These are phyloP conservation scores for Mycosarcoma mackinlayi DNA, from an alignment of 1,284 basidiomycete genomes.

Conservation along the genomic window DNA sequence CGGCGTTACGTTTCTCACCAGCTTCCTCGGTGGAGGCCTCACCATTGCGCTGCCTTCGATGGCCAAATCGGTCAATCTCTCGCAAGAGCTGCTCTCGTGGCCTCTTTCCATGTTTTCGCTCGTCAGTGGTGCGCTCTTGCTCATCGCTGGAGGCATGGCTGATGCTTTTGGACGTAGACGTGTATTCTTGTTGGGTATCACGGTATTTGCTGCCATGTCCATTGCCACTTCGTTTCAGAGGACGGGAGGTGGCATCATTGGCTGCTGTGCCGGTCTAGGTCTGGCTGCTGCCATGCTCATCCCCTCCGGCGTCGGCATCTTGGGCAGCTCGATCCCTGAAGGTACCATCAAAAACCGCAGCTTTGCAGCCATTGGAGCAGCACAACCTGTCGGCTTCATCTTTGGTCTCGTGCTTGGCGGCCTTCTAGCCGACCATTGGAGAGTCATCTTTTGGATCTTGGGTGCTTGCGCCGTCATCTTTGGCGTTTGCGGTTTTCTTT, in stretches of 20 bases:
- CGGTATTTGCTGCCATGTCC: slow-evolving; percentile 62
- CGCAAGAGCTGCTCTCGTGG: slow-evolving; percentile 74
- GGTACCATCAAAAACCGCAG: slow-evolving; percentile 63
- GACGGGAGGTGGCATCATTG: slow-evolving; percentile 60
- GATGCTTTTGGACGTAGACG: slow-evolving; percentile 70
- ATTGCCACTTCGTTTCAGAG: slow-evolving; percentile 65
- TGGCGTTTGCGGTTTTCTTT: slow-evolving; percentile 70
- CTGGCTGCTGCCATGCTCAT: slow-evolving; percentile 45
- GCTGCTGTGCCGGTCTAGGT: slow-evolving; percentile 62
- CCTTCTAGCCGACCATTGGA: slow-evolving; percentile 74
- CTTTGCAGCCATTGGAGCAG: slow-evolving; percentile 71
- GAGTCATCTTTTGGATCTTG: slow-evolving; percentile 74
- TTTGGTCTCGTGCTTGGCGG: slow-evolving; percentile 79
- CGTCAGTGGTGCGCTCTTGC: slow-evolving; percentile 74
- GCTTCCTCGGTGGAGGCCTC: slow-evolving; percentile 69
- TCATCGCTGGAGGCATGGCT: slow-evolving; percentile 69
- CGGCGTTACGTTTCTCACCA: slow-evolving; percentile 63
- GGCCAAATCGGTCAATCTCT: slow-evolving; percentile 62
- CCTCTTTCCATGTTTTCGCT: slow-evolving; percentile 74
- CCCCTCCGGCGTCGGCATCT: slow-evolving; percentile 62
- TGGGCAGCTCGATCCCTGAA: slow-evolving; percentile 64
- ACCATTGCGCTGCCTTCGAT: slow-evolving; percentile 77
- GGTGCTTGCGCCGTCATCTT: slow-evolving; percentile 73
- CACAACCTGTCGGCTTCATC: slow-evolving; percentile 76
- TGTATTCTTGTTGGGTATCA: slow-evolving; percentile 71